phyloP scores from a whole-genome alignment of 768 basidiomycete genomes.

The Phanerochaete carnosa region DNA sequence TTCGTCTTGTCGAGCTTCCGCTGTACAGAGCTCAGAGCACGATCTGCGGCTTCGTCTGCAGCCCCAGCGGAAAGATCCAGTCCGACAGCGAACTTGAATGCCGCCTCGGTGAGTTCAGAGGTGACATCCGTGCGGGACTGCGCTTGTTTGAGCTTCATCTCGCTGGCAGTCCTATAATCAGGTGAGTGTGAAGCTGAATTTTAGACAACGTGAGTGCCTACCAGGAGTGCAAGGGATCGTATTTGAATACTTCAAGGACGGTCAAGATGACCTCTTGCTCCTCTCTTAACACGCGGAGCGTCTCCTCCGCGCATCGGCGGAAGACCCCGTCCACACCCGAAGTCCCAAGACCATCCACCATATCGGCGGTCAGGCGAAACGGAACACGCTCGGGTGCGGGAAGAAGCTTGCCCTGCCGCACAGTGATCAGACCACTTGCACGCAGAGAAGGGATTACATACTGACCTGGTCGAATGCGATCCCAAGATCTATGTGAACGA shows the following conservation, averaged over 20 bases:
- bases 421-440: neutral
- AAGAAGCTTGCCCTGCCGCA: conserved; percentile 69
- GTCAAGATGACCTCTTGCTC: conserved; percentile 88
- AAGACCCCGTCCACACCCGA: conserved; percentile 92
- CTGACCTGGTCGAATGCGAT: conserved; percentile 93
- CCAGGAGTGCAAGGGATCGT: conserved; percentile 95
- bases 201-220: conserved; percentile 29
- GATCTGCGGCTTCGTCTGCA: conserved; percentile 85
- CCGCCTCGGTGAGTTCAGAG: conserved; percentile 18
- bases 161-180: conserved; percentile 66
- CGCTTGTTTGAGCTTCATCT: conserved; percentile 64
- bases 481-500: conserved; percentile 94
- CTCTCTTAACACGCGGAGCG: conserved; percentile 83
- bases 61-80: conserved; percentile 64
- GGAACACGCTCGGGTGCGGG: conserved; percentile 85
- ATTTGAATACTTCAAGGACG: conserved; percentile 93
- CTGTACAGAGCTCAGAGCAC: conserved; percentile 76
- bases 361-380: conserved; percentile 91
- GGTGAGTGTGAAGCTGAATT: neutral
- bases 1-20: conserved; percentile 81
- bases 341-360: conserved; percentile 91
- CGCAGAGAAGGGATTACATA: neutral
- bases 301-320: conserved; percentile 93
- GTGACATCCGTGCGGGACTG: conserved; percentile 35
- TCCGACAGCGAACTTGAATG: conserved; percentile 40